phyloP scores from a whole-genome alignment of 2,329 filamentous ascomycete species.

The Purpureocillium lavendulum region DNA sequence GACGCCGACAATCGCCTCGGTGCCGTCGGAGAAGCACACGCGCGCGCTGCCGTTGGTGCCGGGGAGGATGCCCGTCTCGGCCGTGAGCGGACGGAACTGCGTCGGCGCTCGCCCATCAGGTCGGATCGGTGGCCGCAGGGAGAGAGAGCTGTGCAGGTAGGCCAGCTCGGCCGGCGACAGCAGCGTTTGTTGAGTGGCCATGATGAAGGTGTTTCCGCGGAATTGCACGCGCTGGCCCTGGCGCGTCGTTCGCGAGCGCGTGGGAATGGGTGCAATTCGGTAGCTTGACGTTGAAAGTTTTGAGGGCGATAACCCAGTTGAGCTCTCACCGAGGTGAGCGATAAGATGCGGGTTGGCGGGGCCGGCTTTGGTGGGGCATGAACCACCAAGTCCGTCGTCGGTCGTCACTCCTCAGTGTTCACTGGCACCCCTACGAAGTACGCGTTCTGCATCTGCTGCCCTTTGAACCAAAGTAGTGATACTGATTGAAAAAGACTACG shows the following conservation, averaged over 20 bases:
- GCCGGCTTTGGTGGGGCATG: too few species aligned
- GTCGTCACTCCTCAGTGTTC: too few species aligned
- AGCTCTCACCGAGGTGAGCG: slow-evolving; percentile 20
- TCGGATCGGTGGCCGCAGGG: slow-evolving; percentile 73
- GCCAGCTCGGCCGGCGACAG: slow-evolving; percentile 94
- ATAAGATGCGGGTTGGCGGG: slow-evolving; percentile 18
- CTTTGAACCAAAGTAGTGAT: too few species aligned
- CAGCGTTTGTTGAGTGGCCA: slow-evolving; percentile 63
- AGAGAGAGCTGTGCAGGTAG: slow-evolving; percentile 84
- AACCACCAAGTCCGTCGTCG: too few species aligned
- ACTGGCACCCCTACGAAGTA: too few species aligned
- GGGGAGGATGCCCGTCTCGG: slow-evolving; percentile 84
- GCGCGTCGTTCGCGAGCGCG: not conserved
- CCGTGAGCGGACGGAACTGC: slow-evolving; percentile 84
- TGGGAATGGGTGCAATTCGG: not conserved
- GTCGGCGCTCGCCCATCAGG: slow-evolving; percentile 75
- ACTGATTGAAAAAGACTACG: too few species aligned
- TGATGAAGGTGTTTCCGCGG: slow-evolving; percentile 19
- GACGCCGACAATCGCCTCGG: slow-evolving; percentile 89
- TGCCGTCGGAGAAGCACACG: slow-evolving; percentile 90
- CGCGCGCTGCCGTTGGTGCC: slow-evolving; percentile 87
- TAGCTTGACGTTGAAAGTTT: slow-evolving; percentile 10
- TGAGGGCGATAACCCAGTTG: slow-evolving; percentile 13
- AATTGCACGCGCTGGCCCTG: not conserved
- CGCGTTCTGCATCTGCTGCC: too few species aligned